Conservation (phyloP, 176 grass and related monocot genomes). For the Tuctoria greenei region DNA sequence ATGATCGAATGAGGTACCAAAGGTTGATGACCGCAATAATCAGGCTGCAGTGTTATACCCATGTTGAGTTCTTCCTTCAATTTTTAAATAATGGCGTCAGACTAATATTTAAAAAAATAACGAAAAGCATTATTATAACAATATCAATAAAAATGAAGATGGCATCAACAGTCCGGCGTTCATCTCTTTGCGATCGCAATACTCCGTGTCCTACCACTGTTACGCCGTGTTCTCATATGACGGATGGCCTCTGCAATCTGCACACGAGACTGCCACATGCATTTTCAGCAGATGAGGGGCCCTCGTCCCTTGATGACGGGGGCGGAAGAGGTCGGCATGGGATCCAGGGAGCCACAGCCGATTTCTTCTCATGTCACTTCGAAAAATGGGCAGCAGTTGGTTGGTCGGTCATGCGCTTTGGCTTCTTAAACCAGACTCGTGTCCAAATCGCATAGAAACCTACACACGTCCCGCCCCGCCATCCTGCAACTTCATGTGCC, state of each 20-base stretch:
- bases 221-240: background rate
- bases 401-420: background rate
- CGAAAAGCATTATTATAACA: no score
- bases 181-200: background rate
- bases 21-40: background rate
- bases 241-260: background rate
- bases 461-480: background rate
- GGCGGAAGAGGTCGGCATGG: conserved; percentile 21
- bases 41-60: background rate
- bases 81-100: no score
- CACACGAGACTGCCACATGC: background rate
- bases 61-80: background rate
- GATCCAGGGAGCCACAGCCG: background rate
- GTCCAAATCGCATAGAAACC: background rate
- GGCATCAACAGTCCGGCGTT: background rate
- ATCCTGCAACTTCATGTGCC: background rate
- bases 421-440: background rate
- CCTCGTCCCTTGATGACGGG: background rate
- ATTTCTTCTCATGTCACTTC: background rate
- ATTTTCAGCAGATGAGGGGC: background rate
- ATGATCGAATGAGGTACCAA: background rate
- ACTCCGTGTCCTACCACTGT: background rate
- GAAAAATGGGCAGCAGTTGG: background rate
- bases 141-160: no score
- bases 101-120: no score